Evolutionary conservation across 192 early-diverging fungal species (phyloP).

Genomic region (Coemansia sp.): DNA sequence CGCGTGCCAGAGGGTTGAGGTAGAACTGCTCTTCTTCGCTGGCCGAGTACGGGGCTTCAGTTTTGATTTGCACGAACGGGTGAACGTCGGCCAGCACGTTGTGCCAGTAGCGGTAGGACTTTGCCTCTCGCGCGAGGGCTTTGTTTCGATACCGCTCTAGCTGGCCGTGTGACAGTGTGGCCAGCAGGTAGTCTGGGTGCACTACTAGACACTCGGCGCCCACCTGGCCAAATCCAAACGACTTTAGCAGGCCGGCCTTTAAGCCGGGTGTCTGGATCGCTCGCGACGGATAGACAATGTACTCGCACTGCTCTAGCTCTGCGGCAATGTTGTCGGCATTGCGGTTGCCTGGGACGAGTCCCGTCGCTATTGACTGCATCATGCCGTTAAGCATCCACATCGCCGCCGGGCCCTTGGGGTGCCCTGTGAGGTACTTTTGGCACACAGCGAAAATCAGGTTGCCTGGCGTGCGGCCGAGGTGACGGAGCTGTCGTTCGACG

Average conservation of each 20-base stretch:
- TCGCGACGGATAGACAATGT: conserved; percentile 79
- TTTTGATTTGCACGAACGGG: conserved; percentile 32
- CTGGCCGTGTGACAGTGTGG: conserved; percentile 14
- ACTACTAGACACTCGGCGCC: conserved; percentile 73
- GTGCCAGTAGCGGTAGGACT: conserved; percentile 46
- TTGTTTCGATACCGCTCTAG: conserved; percentile 17
- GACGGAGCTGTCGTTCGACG: conserved; percentile 81
- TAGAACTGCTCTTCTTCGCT: conserved; percentile 30
- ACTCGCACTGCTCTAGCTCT: conserved; percentile 72
- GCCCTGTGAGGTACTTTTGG: conserved; percentile 95
- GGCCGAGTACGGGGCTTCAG: conserved; percentile 21
- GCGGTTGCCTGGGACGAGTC: conserved; percentile 92
- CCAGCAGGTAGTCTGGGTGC: conserved; percentile 72
- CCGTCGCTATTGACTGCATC: conserved; percentile 79
- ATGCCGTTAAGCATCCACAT: conserved; percentile 97
- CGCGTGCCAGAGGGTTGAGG: conserved; percentile 35
- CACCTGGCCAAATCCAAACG: conserved; percentile 79
- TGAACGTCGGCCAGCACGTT: conserved; percentile 21
- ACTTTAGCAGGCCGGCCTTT: conserved; percentile 70
- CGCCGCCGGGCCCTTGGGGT: conserved; percentile 93
- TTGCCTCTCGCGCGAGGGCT: conserved; percentile 7
- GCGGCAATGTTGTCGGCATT: conserved; percentile 62
- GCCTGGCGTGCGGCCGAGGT: conserved; percentile 86
- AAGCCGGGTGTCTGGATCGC: conserved; percentile 63
- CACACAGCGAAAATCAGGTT: conserved; percentile 77